Percentiles rank a stretch among this genome's conserved stretches.
These are phyloP conservation scores for Magnolia sinica DNA, from an alignment of 164 flowering plant species.

Conservation along the genomic window DNA sequence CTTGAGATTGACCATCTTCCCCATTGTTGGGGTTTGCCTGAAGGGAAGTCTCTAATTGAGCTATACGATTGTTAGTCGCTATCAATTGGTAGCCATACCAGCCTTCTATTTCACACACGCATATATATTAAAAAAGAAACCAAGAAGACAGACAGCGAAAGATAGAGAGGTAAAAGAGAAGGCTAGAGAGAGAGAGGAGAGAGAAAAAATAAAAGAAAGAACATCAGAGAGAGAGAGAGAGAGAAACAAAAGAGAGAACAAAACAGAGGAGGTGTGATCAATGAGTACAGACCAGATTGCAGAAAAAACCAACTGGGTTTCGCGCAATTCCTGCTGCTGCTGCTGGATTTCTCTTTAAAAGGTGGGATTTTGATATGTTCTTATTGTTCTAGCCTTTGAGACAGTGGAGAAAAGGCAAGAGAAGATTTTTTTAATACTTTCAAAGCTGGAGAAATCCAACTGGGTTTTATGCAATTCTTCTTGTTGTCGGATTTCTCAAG, in stretches of 20 bases:
- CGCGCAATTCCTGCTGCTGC: constrained; percentile 10
- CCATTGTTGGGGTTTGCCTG: no score
- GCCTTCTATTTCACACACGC: neutral
- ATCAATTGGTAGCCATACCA: constrained; percentile 27
- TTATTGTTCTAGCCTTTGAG: neutral
- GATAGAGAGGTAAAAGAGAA: constrained; percentile 14
- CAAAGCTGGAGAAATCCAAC: neutral
- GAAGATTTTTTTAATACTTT: no score
- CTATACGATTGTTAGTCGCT: no score
- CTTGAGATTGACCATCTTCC: no score
- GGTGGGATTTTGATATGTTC: constrained; percentile 32
- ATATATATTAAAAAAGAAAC: neutral
- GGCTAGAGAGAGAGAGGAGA: neutral
- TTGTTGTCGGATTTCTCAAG: neutral
- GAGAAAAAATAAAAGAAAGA: no score
- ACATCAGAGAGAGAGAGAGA: no score
- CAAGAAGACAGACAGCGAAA: neutral
- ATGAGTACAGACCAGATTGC: constrained; percentile 36
- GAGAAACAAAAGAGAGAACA: neutral
- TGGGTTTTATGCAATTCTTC: neutral
- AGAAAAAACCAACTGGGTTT: constrained; percentile 9
- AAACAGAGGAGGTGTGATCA: constrained; percentile 33
- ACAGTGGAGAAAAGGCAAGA: neutral
- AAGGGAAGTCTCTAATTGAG: no score
- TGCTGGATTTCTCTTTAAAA: constrained; percentile 9